Conservation (phyloP, 805 yeast genomes). For the Tetrapisispora arboricola region DNA sequence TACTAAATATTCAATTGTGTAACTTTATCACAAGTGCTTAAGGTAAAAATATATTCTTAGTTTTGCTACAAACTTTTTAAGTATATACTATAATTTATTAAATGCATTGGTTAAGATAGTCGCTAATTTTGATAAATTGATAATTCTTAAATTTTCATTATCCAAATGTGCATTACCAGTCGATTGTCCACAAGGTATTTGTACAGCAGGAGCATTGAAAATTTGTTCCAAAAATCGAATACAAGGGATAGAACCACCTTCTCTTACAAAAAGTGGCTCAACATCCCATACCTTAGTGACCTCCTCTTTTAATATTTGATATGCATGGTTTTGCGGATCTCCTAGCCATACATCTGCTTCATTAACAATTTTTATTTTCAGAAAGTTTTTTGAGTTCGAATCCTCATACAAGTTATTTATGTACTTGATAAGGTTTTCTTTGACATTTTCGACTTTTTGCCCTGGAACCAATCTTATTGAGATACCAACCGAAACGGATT, state of each 20-base stretch:
- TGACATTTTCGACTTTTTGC: conserved; percentile 57
- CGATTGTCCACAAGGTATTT: conserved; percentile 92
- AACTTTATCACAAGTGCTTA: no score
- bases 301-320: conserved; percentile 52
- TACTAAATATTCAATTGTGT: no score
- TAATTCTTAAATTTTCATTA: conserved; percentile 73
- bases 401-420: conserved; percentile 38
- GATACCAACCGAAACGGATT: conserved; percentile 60
- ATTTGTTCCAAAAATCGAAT: conserved; percentile 73
- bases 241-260: conserved; percentile 95
- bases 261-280: conserved; percentile 80
- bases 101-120: conserved; percentile 49
- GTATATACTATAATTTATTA: conserved; percentile 27
- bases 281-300: conserved; percentile 62
- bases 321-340: conserved; percentile 66
- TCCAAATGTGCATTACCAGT: conserved; percentile 89
- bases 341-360: conserved; percentile 97
- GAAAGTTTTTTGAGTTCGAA: conserved; percentile 50
- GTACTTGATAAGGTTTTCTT: conserved; percentile 37
- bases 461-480: conserved; percentile 87
- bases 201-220: conserved; percentile 84
- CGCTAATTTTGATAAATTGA: conserved; percentile 67
- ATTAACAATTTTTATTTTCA: conserved; percentile 54
- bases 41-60: no score
- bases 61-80: no score